These are phyloP conservation scores for Trametes coccinea DNA, from an alignment of 768 basidiomycete species.

Conservation along the genomic window DNA sequence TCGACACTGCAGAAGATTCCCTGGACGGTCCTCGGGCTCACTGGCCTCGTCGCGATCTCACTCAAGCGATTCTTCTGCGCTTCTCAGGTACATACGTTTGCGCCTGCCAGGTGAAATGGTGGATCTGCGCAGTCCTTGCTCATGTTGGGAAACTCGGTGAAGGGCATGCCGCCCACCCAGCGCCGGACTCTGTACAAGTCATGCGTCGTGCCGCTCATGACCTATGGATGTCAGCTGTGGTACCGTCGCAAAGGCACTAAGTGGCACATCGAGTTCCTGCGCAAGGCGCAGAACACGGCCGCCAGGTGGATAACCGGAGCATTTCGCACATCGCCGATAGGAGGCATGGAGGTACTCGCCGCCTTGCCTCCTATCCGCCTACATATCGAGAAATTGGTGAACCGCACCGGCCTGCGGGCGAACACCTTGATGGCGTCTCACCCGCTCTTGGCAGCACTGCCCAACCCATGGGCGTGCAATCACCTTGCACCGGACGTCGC, in stretches of 20 bases:
- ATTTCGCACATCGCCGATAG: conserved; percentile 24
- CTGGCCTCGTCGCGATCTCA: too few species aligned
- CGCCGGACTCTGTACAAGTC: conserved; percentile 22
- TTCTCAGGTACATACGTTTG: too few species aligned
- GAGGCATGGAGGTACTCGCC: conserved; percentile 21
- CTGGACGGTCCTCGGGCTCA: too few species aligned
- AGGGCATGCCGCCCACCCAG: conserved; percentile 18
- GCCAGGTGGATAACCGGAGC: conserved; percentile 24
- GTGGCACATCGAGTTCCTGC: too few species aligned
- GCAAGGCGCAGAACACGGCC: conserved; percentile 19
- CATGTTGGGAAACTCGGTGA: conserved; percentile 23
- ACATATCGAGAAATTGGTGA: conserved; percentile 19
- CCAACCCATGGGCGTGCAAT: not conserved
- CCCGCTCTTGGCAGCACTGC: not conserved
- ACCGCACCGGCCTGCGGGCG: not conserved
- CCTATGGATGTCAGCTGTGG: too few species aligned
- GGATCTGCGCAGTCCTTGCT: conserved; percentile 6
- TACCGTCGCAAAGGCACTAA: conserved; percentile 17
- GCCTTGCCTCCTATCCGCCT: conserved; percentile 21
- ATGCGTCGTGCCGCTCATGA: conserved; percentile 22
- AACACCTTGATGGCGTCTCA: conserved; percentile 9
- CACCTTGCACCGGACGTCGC: not conserved
- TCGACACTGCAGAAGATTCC: too few species aligned
- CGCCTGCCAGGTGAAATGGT: too few species aligned
- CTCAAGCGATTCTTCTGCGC: too few species aligned